These are phyloP conservation scores for Cicer arietinum DNA, from an alignment of 306 rosid species.

Conservation along the genomic window DNA sequence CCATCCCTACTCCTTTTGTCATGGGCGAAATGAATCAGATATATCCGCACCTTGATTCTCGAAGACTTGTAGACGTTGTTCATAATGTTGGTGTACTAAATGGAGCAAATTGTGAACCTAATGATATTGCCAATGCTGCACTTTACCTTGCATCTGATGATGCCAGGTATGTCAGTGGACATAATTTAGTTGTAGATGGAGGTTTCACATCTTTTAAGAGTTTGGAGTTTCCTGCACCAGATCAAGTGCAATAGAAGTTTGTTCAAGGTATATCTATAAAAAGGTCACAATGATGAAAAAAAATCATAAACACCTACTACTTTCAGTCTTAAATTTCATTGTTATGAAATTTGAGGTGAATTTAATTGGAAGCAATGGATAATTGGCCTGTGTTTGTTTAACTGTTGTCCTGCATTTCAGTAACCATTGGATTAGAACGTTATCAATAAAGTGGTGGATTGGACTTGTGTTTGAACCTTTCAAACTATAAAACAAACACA, in stretches of 20 bases:
- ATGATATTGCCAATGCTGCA: slow-evolving; percentile 83
- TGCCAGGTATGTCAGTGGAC: slow-evolving; percentile 83
- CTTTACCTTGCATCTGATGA: slow-evolving; percentile 81
- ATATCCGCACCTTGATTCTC: slow-evolving; percentile 54
- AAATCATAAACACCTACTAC: neutral
- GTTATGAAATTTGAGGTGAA: neutral
- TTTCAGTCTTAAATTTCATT: neutral
- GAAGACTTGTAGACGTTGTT: slow-evolving; percentile 53
- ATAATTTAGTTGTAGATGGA: slow-evolving; percentile 87
- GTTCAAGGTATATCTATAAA: slow-evolving; percentile 11
- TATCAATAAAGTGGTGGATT: neutral
- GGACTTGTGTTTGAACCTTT: neutral
- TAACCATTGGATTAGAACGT: neutral
- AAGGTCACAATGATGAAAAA: slow-evolving; percentile 15
- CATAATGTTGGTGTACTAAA: slow-evolving; percentile 54
- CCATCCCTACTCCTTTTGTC: slow-evolving; percentile 71
- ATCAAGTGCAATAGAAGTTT: slow-evolving; percentile 54
- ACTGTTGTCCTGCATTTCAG: neutral
- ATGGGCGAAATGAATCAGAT: slow-evolving; percentile 57
- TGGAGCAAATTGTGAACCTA: slow-evolving; percentile 72
- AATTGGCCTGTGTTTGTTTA: neutral
- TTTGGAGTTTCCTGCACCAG: slow-evolving; percentile 56
- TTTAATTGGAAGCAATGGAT: slow-evolving; percentile 7
- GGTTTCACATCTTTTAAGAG: slow-evolving; percentile 84
- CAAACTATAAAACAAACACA: too few relatives aligned